Conservation (phyloP, 1,139 yeast genomes). For the Zygoascus sp. region DNA sequence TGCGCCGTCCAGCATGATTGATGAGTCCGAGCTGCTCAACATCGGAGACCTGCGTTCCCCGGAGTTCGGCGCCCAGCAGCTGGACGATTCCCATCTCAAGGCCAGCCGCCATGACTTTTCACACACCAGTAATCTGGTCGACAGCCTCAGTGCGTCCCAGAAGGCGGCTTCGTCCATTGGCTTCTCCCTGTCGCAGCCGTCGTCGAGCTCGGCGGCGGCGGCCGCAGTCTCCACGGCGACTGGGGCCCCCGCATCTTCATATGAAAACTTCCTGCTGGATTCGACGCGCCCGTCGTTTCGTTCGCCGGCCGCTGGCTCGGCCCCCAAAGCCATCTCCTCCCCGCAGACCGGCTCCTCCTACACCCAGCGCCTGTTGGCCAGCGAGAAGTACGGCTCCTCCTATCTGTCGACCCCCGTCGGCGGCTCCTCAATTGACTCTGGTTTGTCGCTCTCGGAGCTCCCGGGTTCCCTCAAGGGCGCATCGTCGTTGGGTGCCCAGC, state of each 20-base stretch:
- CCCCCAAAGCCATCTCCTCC: neutral
- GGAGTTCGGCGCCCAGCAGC: slow-evolving; percentile 1
- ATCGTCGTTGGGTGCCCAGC: slow-evolving; percentile 13
- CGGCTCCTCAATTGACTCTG: slow-evolving; percentile 10
- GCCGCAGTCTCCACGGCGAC: neutral
- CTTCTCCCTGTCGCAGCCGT: neutral
- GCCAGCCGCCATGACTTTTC: neutral
- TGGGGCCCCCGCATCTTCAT: neutral
- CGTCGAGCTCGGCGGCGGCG: neutral
- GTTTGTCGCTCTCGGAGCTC: slow-evolving; percentile 6
- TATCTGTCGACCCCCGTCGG: slow-evolving; percentile 25
- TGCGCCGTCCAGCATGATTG: slow-evolving; percentile 29
- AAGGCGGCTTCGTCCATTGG: slow-evolving; percentile 3
- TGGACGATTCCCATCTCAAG: neutral
- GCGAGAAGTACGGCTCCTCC: slow-evolving; percentile 8
- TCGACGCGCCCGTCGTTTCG: neutral
- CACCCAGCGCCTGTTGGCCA: slow-evolving; percentile 6
- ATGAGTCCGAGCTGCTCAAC: slow-evolving; percentile 32
- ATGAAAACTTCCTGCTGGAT: slow-evolving; percentile 7
- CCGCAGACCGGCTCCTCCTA: slow-evolving; percentile 1
- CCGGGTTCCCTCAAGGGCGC: slow-evolving; percentile 9
- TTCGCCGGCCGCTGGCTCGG: slow-evolving; percentile 1
- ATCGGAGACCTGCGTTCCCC: slow-evolving; percentile 14
- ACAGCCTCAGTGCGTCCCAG: neutral
- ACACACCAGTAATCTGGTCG: neutral